phyloP scores from a whole-genome alignment of 768 basidiomycete genomes.

The Kwoniella sp. region DNA sequence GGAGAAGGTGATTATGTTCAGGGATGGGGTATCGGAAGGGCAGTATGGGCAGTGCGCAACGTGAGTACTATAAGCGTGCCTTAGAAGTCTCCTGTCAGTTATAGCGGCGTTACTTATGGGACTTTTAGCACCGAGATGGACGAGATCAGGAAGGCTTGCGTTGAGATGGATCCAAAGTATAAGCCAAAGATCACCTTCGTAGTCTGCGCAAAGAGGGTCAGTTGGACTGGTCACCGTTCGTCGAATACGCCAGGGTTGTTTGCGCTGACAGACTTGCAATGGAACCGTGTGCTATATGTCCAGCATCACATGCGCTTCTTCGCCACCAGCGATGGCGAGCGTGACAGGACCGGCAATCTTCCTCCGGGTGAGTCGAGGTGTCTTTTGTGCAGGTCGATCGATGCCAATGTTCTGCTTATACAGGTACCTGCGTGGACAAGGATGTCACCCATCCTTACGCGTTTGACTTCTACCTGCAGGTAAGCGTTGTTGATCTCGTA shows the following conservation, averaged over 20 bases:
- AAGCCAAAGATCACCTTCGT: constrained; percentile 53
- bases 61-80: too few species aligned
- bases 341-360: constrained; percentile 50
- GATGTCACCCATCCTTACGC: constrained; percentile 34
- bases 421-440: constrained; percentile 46
- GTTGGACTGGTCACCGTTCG: too few species aligned
- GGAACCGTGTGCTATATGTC: too few species aligned
- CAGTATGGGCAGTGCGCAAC: constrained; percentile 53
- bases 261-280: too few species aligned
- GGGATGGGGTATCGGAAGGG: constrained; percentile 55
- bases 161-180: constrained; percentile 47
- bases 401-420: constrained; percentile 5
- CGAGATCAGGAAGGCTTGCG: constrained; percentile 38
- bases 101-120: too few species aligned
- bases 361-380: constrained; percentile 39
- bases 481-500: too few species aligned
- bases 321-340: constrained; percentile 31
- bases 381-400: too few species aligned
- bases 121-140: constrained; percentile 27
- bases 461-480: constrained; percentile 52
- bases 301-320: constrained; percentile 56
- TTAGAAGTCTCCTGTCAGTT: constrained; percentile 20
- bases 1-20: constrained; percentile 52
- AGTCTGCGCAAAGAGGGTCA: constrained; percentile 53
- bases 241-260: too few species aligned